These are phyloP conservation scores for Talaromyces ruber DNA, from an alignment of 495 filamentous ascomycete genomes.

Conservation along the genomic window DNA sequence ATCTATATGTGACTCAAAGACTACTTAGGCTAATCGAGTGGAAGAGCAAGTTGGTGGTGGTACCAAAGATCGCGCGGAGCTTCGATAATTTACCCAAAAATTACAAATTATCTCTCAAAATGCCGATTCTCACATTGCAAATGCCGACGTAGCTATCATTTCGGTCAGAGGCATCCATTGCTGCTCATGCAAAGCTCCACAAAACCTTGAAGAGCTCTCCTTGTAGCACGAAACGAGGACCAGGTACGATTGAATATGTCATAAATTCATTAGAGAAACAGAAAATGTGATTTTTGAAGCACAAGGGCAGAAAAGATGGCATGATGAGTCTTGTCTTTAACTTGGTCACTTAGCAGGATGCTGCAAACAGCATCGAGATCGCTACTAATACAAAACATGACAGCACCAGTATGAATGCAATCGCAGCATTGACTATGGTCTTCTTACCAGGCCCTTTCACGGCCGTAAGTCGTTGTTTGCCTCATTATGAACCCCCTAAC, in stretches of 20 bases:
- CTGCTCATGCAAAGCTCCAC: background rate
- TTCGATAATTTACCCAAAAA: background rate
- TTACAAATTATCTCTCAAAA: background rate
- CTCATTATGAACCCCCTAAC: background rate
- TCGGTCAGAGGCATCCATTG: background rate
- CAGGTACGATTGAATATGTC: constrained; percentile 10
- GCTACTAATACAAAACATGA: constrained; percentile 33
- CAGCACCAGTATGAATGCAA: constrained; percentile 42
- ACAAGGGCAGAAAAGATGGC: constrained; percentile 13
- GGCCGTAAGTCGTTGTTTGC: constrained; percentile 1
- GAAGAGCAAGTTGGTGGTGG: background rate
- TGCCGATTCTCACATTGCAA: background rate
- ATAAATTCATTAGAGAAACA: constrained; percentile 12
- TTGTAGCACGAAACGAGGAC: background rate
- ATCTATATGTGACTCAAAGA: background rate
- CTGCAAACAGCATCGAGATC: constrained; percentile 18
- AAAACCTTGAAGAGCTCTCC: background rate
- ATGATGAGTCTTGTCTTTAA: constrained; percentile 15
- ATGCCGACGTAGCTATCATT: background rate
- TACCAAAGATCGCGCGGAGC: background rate
- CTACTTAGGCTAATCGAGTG: background rate
- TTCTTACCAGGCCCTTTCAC: constrained; percentile 44
- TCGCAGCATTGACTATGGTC: constrained; percentile 45
- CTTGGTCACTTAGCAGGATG: constrained; percentile 15
- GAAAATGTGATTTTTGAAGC: constrained; percentile 11